A percentile compares a stretch with the other conserved stretches of the same genome.
Evolutionary conservation across 2,329 filamentous ascomycete species (phyloP).

Genomic region (Nectriaceae sp.): DNA sequence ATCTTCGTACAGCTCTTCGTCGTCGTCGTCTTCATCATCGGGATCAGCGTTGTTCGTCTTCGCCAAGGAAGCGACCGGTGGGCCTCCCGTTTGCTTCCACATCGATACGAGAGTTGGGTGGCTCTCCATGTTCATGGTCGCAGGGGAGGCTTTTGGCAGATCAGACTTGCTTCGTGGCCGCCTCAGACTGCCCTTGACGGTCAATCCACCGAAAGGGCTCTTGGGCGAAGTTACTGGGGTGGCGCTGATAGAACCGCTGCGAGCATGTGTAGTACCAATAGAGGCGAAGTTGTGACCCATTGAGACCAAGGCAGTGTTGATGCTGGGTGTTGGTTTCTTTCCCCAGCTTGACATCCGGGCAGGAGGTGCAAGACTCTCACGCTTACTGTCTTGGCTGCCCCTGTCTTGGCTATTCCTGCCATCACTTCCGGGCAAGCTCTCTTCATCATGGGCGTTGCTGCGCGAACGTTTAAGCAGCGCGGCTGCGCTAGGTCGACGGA

Average conservation of each 20-base stretch:
- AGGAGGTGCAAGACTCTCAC: conserved; percentile 50
- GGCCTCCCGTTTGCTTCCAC: conserved; percentile 55
- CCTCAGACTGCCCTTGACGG: conserved; percentile 51
- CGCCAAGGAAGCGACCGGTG: conserved; percentile 51
- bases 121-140: conserved; percentile 33
- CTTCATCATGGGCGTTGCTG: conserved; percentile 37
- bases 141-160: conserved; percentile 41
- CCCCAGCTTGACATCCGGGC: conserved; percentile 54
- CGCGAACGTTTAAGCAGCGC: conserved; percentile 49
- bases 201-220: conserved; percentile 47
- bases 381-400: conserved; percentile 34
- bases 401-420: conserved; percentile 31
- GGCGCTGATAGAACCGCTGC: conserved; percentile 62
- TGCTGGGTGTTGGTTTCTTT: conserved; percentile 54
- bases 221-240: conserved; percentile 55
- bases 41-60: conserved; percentile 29
- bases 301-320: conserved; percentile 59
- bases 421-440: conserved; percentile 23
- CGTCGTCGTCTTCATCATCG: conserved; percentile 61
- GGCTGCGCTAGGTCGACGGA: conserved; percentile 51
- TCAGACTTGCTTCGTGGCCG: conserved; percentile 60
- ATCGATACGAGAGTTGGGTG: conserved; percentile 50
- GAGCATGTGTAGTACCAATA: conserved; percentile 57
- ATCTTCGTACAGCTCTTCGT: conserved; percentile 57
- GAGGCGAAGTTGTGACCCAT: conserved; percentile 58